Evolutionary conservation across 352 stramenopile species (phyloP).

Genomic region (Plasmopara viticola): DNA sequence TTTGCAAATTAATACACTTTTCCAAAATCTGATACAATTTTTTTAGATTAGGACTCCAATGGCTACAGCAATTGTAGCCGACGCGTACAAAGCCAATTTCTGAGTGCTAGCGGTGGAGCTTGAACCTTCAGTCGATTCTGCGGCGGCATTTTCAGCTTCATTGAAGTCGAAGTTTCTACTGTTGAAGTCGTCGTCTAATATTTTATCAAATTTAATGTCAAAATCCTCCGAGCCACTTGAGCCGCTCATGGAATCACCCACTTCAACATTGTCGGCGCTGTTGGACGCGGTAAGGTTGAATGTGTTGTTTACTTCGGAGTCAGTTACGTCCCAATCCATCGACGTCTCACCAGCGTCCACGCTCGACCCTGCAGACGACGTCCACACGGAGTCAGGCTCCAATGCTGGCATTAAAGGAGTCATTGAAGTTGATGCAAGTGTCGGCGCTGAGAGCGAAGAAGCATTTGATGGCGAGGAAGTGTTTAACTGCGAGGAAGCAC

Average conservation of each 20-base stretch:
- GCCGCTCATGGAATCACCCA: constrained; percentile 7
- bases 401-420: constrained; percentile 2
- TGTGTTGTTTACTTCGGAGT: not conserved
- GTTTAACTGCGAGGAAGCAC: not conserved
- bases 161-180: constrained; percentile 2
- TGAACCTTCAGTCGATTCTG: constrained; percentile 4
- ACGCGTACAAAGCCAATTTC: constrained; percentile 13
- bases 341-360: constrained; percentile 2
- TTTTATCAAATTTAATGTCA: constrained; percentile 5
- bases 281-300: constrained; percentile 1
- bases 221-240: constrained; percentile 13
- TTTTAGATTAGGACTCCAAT: constrained; percentile 18
- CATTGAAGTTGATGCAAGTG: not conserved
- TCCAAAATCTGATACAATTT: not conserved
- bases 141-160: constrained; percentile 5
- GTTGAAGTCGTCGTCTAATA: constrained; percentile 6
- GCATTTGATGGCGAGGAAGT: not conserved
- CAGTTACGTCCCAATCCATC: not conserved
- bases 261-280: constrained; percentile 2
- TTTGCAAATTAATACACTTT: not conserved
- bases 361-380: constrained; percentile 2
- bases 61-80: constrained; percentile 8
- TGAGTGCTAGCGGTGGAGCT: constrained; percentile 11
- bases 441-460: not conserved
- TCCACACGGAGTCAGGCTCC: not conserved